phyloP scores from a whole-genome alignment of 495 filamentous ascomycete genomes.

The Podospora australis region DNA sequence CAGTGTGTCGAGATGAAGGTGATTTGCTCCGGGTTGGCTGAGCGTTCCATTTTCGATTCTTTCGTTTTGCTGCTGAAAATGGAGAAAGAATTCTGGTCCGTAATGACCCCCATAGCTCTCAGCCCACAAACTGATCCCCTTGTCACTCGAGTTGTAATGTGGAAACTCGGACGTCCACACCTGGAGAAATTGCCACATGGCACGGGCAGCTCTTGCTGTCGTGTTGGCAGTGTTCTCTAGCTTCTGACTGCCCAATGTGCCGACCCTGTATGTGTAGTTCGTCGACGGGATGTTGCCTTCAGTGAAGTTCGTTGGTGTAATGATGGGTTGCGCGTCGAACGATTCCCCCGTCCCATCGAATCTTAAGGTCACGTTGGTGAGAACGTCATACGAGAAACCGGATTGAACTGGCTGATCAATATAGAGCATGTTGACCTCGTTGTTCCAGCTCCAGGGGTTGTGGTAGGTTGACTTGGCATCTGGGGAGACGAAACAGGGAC shows the following conservation, averaged over 20 bases:
- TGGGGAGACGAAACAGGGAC: conserved; percentile 5
- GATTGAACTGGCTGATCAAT: conserved; percentile 47
- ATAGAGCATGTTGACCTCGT: conserved; percentile 47
- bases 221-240: conserved; percentile 60
- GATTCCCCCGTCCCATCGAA: conserved; percentile 18
- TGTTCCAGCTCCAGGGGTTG: conserved; percentile 53
- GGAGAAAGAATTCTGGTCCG: conserved; percentile 50
- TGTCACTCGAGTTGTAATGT: conserved; percentile 6
- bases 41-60: conserved; percentile 22
- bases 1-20: conserved; percentile 49
- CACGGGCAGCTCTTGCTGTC: conserved; percentile 52
- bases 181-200: conserved; percentile 63
- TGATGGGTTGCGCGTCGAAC: conserved; percentile 10
- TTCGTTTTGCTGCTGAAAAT: conserved; percentile 55
- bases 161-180: conserved; percentile 57
- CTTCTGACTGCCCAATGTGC: conserved; percentile 45
- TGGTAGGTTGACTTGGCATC: conserved; percentile 1
- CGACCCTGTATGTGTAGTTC: conserved; percentile 44
- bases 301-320: neutral
- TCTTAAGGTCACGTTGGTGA: conserved; percentile 34
- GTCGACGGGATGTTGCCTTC: conserved; percentile 18
- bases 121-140: conserved; percentile 24
- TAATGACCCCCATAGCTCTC: conserved; percentile 57
- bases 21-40: conserved; percentile 24
- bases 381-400: conserved; percentile 36